phyloP scores from a whole-genome alignment of 768 basidiomycete species.

The Boletus rubescentipes region DNA sequence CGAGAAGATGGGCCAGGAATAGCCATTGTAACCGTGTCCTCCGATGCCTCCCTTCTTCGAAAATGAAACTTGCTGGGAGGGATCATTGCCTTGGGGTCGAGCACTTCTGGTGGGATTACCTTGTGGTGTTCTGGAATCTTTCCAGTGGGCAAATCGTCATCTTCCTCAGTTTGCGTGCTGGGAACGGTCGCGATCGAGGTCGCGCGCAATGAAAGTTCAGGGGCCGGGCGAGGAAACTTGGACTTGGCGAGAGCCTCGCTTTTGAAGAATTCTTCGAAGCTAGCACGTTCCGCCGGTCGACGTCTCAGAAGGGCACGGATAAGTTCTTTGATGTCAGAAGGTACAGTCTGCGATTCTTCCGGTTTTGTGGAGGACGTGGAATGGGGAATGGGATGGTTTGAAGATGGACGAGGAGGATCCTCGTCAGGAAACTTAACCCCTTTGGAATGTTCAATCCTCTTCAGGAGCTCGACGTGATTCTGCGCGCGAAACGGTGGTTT shows the following conservation, averaged over 20 bases:
- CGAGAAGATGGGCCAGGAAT: slow-evolving; percentile 9
- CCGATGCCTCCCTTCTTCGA: slow-evolving; percentile 36
- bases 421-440: slow-evolving; percentile 95
- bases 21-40: slow-evolving; percentile 5
- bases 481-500: slow-evolving; percentile 92
- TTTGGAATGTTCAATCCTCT: slow-evolving; percentile 89
- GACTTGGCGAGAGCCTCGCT: slow-evolving; percentile 75
- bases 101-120: slow-evolving; percentile 74
- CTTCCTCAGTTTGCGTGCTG: slow-evolving; percentile 29
- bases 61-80: slow-evolving; percentile 83
- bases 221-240: slow-evolving; percentile 63
- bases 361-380: slow-evolving; percentile 27
- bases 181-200: slow-evolving; percentile 7
- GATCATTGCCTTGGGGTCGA: slow-evolving; percentile 78
- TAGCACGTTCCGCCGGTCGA: slow-evolving; percentile 79
- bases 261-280: slow-evolving; percentile 90
- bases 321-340: slow-evolving; percentile 83
- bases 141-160: slow-evolving; percentile 34
- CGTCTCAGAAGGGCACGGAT: slow-evolving; percentile 83
- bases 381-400: slow-evolving; percentile 31
- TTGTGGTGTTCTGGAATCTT: slow-evolving; percentile 71
- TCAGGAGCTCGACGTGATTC: slow-evolving; percentile 94
- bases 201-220: slow-evolving; percentile 14
- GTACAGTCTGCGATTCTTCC: slow-evolving; percentile 58
- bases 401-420: slow-evolving; percentile 49